phyloP scores from a whole-genome alignment of 2,329 filamentous ascomycete species.

The Aspergillus neoniger region DNA sequence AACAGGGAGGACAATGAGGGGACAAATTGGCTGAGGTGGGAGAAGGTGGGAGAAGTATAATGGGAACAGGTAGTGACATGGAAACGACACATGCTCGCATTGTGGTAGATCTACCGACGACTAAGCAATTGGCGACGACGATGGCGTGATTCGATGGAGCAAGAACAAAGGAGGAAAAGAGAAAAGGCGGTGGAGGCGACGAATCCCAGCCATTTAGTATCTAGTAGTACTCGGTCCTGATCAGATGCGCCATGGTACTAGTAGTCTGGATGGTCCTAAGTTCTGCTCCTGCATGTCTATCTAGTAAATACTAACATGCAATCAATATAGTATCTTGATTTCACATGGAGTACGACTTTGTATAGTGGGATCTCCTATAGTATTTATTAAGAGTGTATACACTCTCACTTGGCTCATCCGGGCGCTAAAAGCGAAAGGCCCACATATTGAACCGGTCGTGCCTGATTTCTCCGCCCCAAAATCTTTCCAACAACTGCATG shows the following conservation, averaged over 20 bases:
- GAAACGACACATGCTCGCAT: not conserved
- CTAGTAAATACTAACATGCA: too few species aligned
- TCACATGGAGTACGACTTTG: too few species aligned
- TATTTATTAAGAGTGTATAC: not conserved
- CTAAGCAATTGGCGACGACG: not conserved
- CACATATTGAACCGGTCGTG: not conserved
- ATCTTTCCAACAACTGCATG: too few species aligned
- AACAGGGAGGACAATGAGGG: not conserved
- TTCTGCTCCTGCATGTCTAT: too few species aligned
- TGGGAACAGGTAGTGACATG: not conserved
- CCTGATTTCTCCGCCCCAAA: too few species aligned
- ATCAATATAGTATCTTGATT: too few species aligned
- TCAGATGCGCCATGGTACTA: too few species aligned
- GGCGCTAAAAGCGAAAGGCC: not conserved
- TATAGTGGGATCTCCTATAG: too few species aligned
- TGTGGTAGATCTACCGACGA: not conserved
- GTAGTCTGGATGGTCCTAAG: too few species aligned
- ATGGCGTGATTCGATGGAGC: slow-evolving; percentile 20
- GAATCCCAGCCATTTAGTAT: too few species aligned
- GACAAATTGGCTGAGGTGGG: not conserved
- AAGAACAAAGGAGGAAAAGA: not conserved
- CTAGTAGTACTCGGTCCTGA: too few species aligned
- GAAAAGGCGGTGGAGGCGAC: not conserved
- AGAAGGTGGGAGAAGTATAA: not conserved
- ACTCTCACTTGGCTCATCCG: not conserved